phyloP scores from a whole-genome alignment of 164 flowering plant genomes.

The Magnolia kwangsiensis region DNA sequence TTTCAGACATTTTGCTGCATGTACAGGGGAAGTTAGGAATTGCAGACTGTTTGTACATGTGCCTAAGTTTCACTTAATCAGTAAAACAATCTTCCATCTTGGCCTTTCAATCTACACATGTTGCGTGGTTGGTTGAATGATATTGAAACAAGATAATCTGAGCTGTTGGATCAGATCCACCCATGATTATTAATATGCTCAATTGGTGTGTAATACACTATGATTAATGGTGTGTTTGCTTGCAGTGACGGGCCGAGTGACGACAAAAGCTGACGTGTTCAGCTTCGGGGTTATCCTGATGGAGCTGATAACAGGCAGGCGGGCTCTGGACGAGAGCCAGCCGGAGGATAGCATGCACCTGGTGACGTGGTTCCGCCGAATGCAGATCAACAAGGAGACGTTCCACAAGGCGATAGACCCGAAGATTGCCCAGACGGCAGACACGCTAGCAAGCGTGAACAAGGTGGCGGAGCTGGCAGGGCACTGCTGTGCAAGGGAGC shows the following conservation, averaged over 20 bases:
- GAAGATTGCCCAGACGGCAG: constrained; percentile 53
- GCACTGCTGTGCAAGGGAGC: constrained; percentile 87
- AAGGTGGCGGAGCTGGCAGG: constrained; percentile 85
- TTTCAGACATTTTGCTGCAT: background rate
- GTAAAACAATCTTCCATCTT: no score
- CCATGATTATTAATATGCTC: no score
- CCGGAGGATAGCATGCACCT: constrained; percentile 81
- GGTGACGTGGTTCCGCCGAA: constrained; percentile 85
- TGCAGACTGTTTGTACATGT: no score
- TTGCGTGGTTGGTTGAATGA: no score
- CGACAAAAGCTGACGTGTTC: constrained; percentile 85
- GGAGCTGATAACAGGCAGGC: constrained; percentile 84
- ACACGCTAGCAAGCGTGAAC: constrained; percentile 50
- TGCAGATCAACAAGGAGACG: constrained; percentile 54
- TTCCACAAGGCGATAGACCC: constrained; percentile 65
- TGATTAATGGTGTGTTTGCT: background rate
- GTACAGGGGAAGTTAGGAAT: background rate
- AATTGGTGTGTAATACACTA: background rate
- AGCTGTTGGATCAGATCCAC: no score
- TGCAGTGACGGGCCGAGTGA: constrained; percentile 85
- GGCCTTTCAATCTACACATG: no score
- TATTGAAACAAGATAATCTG: no score
- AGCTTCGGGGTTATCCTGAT: constrained; percentile 93
- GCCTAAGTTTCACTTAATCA: no score
- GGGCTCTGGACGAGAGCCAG: constrained; percentile 70